Conservation (phyloP, 2,329 filamentous ascomycete species). For the Fusarium praegraminearum region DNA sequence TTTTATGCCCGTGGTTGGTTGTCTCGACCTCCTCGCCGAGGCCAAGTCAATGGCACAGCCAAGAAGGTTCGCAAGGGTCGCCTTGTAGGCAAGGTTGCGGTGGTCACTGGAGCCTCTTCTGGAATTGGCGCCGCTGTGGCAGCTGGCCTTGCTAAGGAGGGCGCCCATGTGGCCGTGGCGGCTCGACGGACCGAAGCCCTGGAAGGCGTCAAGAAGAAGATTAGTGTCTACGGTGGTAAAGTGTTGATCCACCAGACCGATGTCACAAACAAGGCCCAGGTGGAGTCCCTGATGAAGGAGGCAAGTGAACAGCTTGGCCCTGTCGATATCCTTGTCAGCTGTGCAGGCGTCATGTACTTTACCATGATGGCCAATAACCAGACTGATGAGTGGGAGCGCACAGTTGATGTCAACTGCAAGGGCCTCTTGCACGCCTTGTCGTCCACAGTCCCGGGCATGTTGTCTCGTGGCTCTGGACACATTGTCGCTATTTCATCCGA, state of each 20-base stretch:
- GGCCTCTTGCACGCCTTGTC: conserved; percentile 80
- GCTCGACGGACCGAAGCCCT: conserved; percentile 78
- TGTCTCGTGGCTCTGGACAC: conserved; percentile 75
- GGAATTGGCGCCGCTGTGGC: conserved; percentile 84
- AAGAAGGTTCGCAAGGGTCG: conserved; percentile 61
- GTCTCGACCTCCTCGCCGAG: conserved; percentile 68
- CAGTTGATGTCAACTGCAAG: conserved; percentile 89
- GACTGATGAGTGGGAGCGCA: conserved; percentile 82
- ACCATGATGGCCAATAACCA: conserved; percentile 86
- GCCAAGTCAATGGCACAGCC: conserved; percentile 48
- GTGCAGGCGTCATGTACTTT: conserved; percentile 89
- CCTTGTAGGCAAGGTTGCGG: conserved; percentile 75
- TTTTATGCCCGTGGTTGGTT: conserved; percentile 87
- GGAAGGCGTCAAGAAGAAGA: conserved; percentile 72
- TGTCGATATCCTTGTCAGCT: conserved; percentile 82
- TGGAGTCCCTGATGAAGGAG: conserved; percentile 72
- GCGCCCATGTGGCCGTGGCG: conserved; percentile 77
- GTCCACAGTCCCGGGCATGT: conserved; percentile 77
- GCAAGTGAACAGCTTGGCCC: conserved; percentile 74
- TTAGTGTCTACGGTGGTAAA: conserved; percentile 69
- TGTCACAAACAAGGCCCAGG: conserved; percentile 74
- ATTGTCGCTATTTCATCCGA: conserved; percentile 86
- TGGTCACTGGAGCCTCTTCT: conserved; percentile 83
- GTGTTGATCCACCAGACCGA: conserved; percentile 78
- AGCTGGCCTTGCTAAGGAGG: conserved; percentile 74